Base-by-base conservation (phyloP, 495 filamentous ascomycete species). In the Lasiosphaeria ovina region DNA sequence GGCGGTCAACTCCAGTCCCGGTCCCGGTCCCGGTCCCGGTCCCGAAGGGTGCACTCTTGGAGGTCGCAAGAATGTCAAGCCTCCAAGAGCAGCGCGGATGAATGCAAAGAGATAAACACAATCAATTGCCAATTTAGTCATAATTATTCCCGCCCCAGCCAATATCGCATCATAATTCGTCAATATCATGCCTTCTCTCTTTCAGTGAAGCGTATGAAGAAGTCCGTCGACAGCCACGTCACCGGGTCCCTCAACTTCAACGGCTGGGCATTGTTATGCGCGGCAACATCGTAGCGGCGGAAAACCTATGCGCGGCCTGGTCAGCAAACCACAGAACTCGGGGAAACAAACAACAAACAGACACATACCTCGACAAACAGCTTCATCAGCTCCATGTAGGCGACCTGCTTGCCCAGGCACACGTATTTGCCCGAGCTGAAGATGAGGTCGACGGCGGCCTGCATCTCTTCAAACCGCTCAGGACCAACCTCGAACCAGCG, bases 401-500 rank as follows among this genome's bases (percentile, higher is more conserved):
- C 74, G 33, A 80, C 69, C 1, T 55, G 42, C 58, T 71, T 70
- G 3, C 78, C 78, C 45, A 78, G 38, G 54, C 77, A 80, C 35
- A 61, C 53, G 36, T 64, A 76, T 52, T 71, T 70, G 6, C 76
- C 78, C 57, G 58, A 69, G 1, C 71, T 72, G 54, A 74, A 74
- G 32, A 61, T 52, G 11, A 70, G 35, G 16, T 70, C 69, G 11
- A 66, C 50, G 12, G 58, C 56, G 5, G 53, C 62, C 12, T 75
- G 64, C 77, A 78, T 78, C 53, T 51, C 49, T 44, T 55, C 59
- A 2, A 64, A 17, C 54, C 63, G 59, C 6, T 59, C 66, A 6
- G 78, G 71, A 31, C 58, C 49, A 5, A 54, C 67, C n/a, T 79
- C 73, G 5, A 85, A 72, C 81, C 82, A 86, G 38, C 83, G 69